These are phyloP conservation scores for Nannochloris sp. DNA, from an alignment of 139 green algal genomes.

Conservation along the genomic window DNA sequence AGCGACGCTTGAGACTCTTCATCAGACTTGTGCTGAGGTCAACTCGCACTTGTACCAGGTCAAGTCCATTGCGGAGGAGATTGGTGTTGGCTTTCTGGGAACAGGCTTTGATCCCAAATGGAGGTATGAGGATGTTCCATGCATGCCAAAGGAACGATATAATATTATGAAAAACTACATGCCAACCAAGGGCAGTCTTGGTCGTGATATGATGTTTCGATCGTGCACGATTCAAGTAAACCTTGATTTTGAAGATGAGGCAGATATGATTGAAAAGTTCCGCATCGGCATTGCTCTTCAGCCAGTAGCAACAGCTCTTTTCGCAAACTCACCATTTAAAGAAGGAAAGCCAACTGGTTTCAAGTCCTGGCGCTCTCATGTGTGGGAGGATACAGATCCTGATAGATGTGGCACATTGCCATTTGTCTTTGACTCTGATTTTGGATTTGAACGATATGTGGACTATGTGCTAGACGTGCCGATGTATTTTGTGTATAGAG, in stretches of 20 bases:
- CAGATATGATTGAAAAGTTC: constrained; percentile 97
- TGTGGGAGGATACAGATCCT: constrained; percentile 90
- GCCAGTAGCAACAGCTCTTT: constrained; percentile 92
- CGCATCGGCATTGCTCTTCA: constrained; percentile 91
- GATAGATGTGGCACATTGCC: constrained; percentile 79
- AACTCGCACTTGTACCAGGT: constrained; percentile 85
- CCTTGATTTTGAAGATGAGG: constrained; percentile 91
- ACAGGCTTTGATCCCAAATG: constrained; percentile 91
- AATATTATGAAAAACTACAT: constrained; percentile 80
- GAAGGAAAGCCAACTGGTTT: constrained; percentile 82
- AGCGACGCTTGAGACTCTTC: constrained; percentile 78
- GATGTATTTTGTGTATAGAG: constrained; percentile 98
- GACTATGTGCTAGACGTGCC: constrained; percentile 94
- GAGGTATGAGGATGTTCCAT: constrained; percentile 68
- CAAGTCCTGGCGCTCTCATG: constrained; percentile 54
- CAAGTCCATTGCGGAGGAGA: constrained; percentile 43
- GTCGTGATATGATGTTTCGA: constrained; percentile 99
- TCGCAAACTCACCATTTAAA: constrained; percentile 94
- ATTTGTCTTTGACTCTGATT: constrained; percentile 89
- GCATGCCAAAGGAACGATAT: constrained; percentile 90
- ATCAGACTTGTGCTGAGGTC: constrained; percentile 92
- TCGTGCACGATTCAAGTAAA: constrained; percentile 98
- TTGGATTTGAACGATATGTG: constrained; percentile 87
- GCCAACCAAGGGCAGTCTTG: constrained; percentile 79
- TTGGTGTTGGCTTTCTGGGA: constrained; percentile 59